phyloP scores from a whole-genome alignment of 1,139 yeast species.

The Diutina pseudorugosa region DNA sequence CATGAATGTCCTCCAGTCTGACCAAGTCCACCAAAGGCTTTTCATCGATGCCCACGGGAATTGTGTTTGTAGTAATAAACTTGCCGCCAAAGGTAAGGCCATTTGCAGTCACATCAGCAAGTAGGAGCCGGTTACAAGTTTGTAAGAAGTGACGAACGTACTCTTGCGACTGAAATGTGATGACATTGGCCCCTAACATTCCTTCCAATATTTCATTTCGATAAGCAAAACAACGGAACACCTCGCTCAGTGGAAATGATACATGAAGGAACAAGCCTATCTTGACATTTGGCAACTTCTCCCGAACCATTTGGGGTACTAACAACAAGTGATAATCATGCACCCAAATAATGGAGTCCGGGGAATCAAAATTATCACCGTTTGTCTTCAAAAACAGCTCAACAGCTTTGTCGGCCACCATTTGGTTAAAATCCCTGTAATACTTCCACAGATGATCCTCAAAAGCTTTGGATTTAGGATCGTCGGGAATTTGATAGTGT shows the following conservation, averaged over 20 bases:
- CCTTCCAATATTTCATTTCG: conserved; percentile 70
- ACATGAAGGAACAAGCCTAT: conserved; percentile 90
- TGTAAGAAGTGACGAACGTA: conserved; percentile 89
- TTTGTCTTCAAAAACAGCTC: conserved; percentile 42
- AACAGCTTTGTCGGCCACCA: conserved; percentile 67
- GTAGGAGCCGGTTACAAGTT: conserved; percentile 72
- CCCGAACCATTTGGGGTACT: conserved; percentile 77
- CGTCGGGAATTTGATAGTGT: conserved; percentile 93
- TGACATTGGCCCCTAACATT: conserved; percentile 76
- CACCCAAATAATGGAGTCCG: conserved; percentile 60
- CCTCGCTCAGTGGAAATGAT: conserved; percentile 93
- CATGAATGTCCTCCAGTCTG: conserved; percentile 38
- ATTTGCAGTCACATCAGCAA: conserved; percentile 69
- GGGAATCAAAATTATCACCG: conserved; percentile 37
- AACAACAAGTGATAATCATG: conserved; percentile 88
- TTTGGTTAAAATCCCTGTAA: conserved; percentile 63
- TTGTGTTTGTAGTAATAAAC: conserved; percentile 52
- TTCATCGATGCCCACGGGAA: conserved; percentile 86
- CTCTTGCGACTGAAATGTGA: conserved; percentile 86
- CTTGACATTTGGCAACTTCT: conserved; percentile 65
- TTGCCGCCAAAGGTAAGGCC: conserved; percentile 64
- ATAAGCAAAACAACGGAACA: conserved; percentile 87
- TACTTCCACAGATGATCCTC: conserved; percentile 93
- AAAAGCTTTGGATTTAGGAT: conserved; percentile 86
- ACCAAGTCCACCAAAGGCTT: conserved; percentile 38